Percentiles rank a stretch among this genome's conserved stretches.
These are phyloP conservation scores for Ogataea hybrid DNA, from an alignment of 1,139 yeast species.

Conservation along the genomic window DNA sequence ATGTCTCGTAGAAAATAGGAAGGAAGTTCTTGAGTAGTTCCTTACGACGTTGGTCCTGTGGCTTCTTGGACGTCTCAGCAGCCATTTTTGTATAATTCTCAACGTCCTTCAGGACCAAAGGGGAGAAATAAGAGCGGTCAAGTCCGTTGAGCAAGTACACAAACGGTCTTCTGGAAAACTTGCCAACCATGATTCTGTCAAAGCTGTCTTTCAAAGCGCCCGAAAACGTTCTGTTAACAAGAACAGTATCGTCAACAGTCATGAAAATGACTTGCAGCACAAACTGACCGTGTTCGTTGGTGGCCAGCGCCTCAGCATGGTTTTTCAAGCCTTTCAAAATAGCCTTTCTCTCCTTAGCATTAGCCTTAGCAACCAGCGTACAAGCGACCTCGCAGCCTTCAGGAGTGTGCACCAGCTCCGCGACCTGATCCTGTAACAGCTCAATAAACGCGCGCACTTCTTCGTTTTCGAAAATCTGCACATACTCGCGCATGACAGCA, in stretches of 20 bases:
- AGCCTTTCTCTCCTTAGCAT: conserved; percentile 87
- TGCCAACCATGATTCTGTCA: conserved; percentile 60
- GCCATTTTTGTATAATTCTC: conserved; percentile 64
- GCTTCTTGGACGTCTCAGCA: conserved; percentile 78
- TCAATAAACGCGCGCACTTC: conserved; percentile 84
- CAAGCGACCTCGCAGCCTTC: conserved; percentile 94
- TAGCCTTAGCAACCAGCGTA: conserved; percentile 73
- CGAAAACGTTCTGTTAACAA: conserved; percentile 70
- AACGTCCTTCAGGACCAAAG: conserved; percentile 60
- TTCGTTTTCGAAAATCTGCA: conserved; percentile 63
- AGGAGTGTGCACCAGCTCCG: conserved; percentile 92
- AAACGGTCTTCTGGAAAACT: conserved; percentile 87
- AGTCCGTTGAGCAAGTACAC: conserved; percentile 77
- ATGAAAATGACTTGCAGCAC: conserved; percentile 78
- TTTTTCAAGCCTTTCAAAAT: conserved; percentile 70
- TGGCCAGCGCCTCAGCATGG: conserved; percentile 70
- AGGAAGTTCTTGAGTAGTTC: conserved; percentile 68
- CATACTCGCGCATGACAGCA: conserved; percentile 92
- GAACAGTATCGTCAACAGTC: conserved; percentile 92
- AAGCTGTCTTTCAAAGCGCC: conserved; percentile 58
- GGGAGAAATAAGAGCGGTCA: conserved; percentile 81
- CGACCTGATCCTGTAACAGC: conserved; percentile 80
- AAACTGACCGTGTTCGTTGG: conserved; percentile 82
- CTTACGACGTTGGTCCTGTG: conserved; percentile 67
- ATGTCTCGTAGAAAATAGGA: conserved; percentile 60